Conservation (phyloP, 768 basidiomycete genomes). For the Aureoboletus auriporus region DNA sequence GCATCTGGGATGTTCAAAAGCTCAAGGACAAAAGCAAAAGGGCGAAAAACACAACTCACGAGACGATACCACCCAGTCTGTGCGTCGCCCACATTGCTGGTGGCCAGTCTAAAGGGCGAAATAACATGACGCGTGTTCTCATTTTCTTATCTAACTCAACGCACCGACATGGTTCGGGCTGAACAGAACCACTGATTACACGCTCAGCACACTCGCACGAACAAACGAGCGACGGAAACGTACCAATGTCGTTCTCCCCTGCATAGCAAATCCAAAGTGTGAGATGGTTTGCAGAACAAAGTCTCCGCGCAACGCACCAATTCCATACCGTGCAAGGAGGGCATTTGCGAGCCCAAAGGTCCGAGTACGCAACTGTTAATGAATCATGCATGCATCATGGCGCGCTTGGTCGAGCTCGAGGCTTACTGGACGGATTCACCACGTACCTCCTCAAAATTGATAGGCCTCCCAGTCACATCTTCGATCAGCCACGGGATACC, state of each 20-base stretch:
- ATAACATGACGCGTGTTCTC: background rate
- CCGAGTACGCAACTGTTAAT: conserved; percentile 35
- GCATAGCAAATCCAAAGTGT: background rate
- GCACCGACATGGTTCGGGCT: conserved; percentile 63
- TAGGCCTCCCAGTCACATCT: conserved; percentile 43
- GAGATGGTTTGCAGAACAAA: background rate
- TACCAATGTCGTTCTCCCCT: conserved; percentile 55
- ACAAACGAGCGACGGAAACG: conserved; percentile 6
- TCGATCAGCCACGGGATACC: conserved; percentile 57
- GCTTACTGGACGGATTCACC: background rate
- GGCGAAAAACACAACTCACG: conserved; percentile 35
- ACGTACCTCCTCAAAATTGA: conserved; percentile 47
- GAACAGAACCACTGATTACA: conserved; percentile 50
- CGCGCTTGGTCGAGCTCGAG: background rate
- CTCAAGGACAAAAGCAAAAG: too few species aligned
- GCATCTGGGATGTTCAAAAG: conserved; percentile 10
- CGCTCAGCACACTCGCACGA: conserved; percentile 1
- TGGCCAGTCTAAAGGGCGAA: conserved; percentile 44
- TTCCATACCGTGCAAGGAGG: conserved; percentile 42
- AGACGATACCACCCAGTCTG: conserved; percentile 52
- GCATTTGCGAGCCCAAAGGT: conserved; percentile 54
- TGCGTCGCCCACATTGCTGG: conserved; percentile 58
- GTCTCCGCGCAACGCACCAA: conserved; percentile 34
- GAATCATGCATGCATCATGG: too few species aligned
- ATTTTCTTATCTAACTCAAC: conserved; percentile 6